Percentiles rank a stretch among this genome's conserved stretches.
Evolutionary conservation across 495 filamentous ascomycete genomes (phyloP).

Genomic region (Aspergillus taichungensis): DNA sequence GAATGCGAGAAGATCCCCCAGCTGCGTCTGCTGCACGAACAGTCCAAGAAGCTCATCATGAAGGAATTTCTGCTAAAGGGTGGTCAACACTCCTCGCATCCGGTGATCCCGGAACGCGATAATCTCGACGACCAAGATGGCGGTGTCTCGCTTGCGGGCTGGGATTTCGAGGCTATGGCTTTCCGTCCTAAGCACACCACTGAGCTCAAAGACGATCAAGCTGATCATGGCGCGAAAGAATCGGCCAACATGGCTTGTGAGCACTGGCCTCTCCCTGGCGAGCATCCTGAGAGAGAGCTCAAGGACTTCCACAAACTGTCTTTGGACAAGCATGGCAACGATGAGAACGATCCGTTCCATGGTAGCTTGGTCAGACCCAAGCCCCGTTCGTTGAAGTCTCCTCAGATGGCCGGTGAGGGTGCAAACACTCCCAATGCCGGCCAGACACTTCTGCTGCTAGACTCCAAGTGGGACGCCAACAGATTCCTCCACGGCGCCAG

Average conservation of each 20-base stretch:
- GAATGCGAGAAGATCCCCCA: conserved; percentile 27
- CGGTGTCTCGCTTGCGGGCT: conserved; percentile 4
- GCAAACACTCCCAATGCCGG: neutral
- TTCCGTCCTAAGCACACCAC: conserved; percentile 5
- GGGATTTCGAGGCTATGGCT: neutral
- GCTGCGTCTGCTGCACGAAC: conserved; percentile 24
- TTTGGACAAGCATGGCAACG: neutral
- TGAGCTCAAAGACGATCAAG: conserved; percentile 5
- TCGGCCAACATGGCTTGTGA: conserved; percentile 3
- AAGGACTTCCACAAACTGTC: conserved; percentile 6
- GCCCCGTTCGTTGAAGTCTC: neutral
- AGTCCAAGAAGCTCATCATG: conserved; percentile 31
- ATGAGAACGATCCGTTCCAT: neutral
- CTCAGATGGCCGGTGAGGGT: neutral
- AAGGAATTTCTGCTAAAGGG: conserved; percentile 12
- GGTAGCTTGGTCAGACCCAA: neutral
- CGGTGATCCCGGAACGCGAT: neutral
- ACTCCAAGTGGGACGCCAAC: conserved; percentile 15
- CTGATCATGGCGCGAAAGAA: neutral
- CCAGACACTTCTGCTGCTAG: conserved; percentile 6
- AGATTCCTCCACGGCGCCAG: conserved; percentile 15
- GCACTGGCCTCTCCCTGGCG: conserved; percentile 12
- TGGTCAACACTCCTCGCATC: neutral
- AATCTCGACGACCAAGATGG: conserved; percentile 6
- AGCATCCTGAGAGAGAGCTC: conserved; percentile 5